These are phyloP conservation scores for Lagenidium sp. DNA, from an alignment of 352 stramenopile species.

Conservation along the genomic window DNA sequence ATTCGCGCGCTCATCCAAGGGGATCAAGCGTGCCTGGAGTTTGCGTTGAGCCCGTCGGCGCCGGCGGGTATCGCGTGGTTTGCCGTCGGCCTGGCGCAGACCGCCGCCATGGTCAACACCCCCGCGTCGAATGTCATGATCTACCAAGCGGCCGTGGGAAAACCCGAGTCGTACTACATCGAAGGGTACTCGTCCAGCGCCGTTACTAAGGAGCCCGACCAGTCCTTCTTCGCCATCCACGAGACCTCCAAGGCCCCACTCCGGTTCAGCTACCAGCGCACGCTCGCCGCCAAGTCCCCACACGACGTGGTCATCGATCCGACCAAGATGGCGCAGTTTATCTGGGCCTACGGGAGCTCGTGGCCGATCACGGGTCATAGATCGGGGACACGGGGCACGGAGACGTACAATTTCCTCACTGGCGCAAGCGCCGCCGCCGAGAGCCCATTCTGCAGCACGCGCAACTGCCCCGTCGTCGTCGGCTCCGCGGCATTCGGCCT, in stretches of 20 bases:
- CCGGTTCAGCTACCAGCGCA: slow-evolving; percentile 68
- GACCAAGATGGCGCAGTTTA: slow-evolving; percentile 25
- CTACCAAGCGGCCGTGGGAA: slow-evolving; percentile 32
- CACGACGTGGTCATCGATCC: slow-evolving; percentile 42
- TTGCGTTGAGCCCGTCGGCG: slow-evolving; percentile 30
- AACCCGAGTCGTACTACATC: slow-evolving; percentile 36
- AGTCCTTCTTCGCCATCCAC: slow-evolving; percentile 29
- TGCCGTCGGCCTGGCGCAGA: slow-evolving; percentile 37
- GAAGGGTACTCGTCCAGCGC: slow-evolving; percentile 33
- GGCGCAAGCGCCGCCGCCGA: slow-evolving; percentile 1
- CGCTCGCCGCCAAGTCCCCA: slow-evolving; percentile 28
- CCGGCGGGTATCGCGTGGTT: slow-evolving; percentile 36
- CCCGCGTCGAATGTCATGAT: slow-evolving; percentile 66
- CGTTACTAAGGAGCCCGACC: slow-evolving; percentile 30
- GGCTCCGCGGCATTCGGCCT: slow-evolving; percentile 34
- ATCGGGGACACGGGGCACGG: slow-evolving; percentile 36
- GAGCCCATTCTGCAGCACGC: slow-evolving; percentile 32
- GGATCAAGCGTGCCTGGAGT: slow-evolving; percentile 58
- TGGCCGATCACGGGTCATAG: slow-evolving; percentile 50
- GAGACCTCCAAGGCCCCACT: slow-evolving; percentile 26
- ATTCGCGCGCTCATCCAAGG: slow-evolving; percentile 46
- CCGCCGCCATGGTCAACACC: slow-evolving; percentile 53
- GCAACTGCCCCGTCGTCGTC: slow-evolving; percentile 59
- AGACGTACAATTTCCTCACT: slow-evolving; percentile 38
- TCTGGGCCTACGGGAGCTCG: slow-evolving; percentile 65